phyloP scores from a whole-genome alignment of 805 yeast species.

The Metschnikowia bowlesiae region DNA sequence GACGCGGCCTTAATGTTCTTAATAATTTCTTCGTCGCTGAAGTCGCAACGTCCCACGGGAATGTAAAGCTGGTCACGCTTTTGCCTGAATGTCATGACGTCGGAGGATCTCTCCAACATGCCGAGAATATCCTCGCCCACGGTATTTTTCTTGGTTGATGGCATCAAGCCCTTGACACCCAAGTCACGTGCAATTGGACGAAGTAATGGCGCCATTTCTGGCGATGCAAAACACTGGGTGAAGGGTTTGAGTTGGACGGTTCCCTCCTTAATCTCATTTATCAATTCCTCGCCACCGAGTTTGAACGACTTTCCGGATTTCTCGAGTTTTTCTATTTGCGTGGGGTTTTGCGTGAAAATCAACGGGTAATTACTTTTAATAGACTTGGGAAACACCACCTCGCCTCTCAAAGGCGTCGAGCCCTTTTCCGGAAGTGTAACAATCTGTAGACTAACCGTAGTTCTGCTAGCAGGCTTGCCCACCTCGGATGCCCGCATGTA shows the following conservation, averaged over 20 bases:
- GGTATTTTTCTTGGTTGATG: conserved; percentile 80
- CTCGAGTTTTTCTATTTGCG: conserved; percentile 48
- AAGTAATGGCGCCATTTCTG: conserved; percentile 66
- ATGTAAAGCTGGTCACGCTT: conserved; percentile 54
- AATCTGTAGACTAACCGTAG: conserved; percentile 60
- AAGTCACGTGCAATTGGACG: conserved; percentile 68
- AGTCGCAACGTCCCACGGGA: conserved; percentile 73
- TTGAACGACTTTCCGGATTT: conserved; percentile 53
- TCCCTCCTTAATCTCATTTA: conserved; percentile 55
- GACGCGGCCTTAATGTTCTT: conserved; percentile 67
- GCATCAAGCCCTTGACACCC: conserved; percentile 90
- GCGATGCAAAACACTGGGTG: conserved; percentile 80
- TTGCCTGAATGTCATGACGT: conserved; percentile 77
- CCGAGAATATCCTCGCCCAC: conserved; percentile 61
- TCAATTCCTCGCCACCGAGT: conserved; percentile 66
- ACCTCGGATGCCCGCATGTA: conserved; percentile 87
- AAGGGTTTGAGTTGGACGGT: conserved; percentile 46
- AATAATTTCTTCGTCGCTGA: conserved; percentile 71
- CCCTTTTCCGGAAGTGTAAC: conserved; percentile 72
- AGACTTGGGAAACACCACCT: conserved; percentile 67
- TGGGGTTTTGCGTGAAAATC: conserved; percentile 61
- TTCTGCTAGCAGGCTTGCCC: conserved; percentile 69
- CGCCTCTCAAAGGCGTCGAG: conserved; percentile 68
- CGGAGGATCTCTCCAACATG: conserved; percentile 52
- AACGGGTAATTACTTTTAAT: conserved; percentile 60